Evolutionary conservation across 257 asterid genomes (phyloP), one percentile per base, ranked within the genome.

Genomic region (Mentha longifolia): DNA sequence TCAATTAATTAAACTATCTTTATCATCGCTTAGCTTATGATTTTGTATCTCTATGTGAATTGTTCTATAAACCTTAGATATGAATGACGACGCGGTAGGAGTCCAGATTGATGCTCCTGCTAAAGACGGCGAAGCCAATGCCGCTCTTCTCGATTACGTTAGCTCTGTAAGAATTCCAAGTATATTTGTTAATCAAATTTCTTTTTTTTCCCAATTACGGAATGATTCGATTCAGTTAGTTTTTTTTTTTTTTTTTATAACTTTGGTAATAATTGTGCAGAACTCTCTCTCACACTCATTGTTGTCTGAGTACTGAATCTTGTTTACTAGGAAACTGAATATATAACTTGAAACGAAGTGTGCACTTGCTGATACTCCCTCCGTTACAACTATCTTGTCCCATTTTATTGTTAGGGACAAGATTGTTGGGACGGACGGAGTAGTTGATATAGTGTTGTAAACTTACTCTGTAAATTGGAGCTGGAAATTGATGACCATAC

Each of bases 101-200:
- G 96, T 94, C 67, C 97, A 94, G 81, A 94, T 94, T 65, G 99
- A 94, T 78, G 97, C 99, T 39, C 99, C 99, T 17, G 95, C 97
- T 4, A 94, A 86, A 81, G 98, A 91, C 67, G 99, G 97, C 25
- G 97, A 91, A 89, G 97, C 99, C 45, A 91, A 94, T 63, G 97
- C 99, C 46, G 99, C 99, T 5, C 95, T 94, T 74, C 67, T 91
- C 39, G 96, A 89, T 61, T 94, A 86, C 76, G 88, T 91, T 50
- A 84, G 95, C 88, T 83, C 93, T 19, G 97, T 93, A 79, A 82
- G 10, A 14, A 2, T 41, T 20, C 2, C 17, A 20, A 45, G 17
- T 56, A 54, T 54, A 72, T 72, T 66, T 3, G 55, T 45, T 63
- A 4, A 51, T 52, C 37, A 41, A 39, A 1, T 20, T 22, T 16